A percentile compares a stretch with the other conserved stretches of the same genome.
Conservation (phyloP, 1,284 basidiomycete genomes). For the Ceratobasidium sp. region DNA sequence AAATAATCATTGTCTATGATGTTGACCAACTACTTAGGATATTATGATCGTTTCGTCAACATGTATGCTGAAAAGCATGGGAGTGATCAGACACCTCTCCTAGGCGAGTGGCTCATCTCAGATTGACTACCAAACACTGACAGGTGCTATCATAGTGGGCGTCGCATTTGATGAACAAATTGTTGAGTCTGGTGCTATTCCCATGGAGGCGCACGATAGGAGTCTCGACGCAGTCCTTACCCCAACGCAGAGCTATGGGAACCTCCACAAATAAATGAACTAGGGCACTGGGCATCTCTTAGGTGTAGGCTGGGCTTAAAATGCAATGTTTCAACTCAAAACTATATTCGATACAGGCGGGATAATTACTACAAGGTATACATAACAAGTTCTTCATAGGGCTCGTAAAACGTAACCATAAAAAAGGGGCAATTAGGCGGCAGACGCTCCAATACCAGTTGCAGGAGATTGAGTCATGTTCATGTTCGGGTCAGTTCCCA, state of each 20-base stretch:
- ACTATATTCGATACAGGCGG: constrained; percentile 11
- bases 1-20: no score
- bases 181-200: constrained; percentile 45
- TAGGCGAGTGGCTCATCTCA: constrained; percentile 23
- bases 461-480: constrained; percentile 29
- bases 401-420: not conserved
- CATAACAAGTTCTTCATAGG: not conserved
- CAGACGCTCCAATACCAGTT: constrained; percentile 19
- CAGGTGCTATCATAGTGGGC: constrained; percentile 33
- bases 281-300: no score
- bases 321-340: not conserved
- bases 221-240: constrained; percentile 41
- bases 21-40: constrained; percentile 7
- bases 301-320: no score
- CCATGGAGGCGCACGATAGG: constrained; percentile 46
- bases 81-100: constrained; percentile 11
- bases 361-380: constrained; percentile 21
- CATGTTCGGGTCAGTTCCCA: constrained; percentile 30
- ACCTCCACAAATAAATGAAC: not conserved
- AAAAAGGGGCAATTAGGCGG: constrained; percentile 9
- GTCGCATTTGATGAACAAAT: constrained; percentile 48
- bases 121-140: not conserved
- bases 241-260: not conserved
- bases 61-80: constrained; percentile 40
- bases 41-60: constrained; percentile 47